Conservation (phyloP, 2,329 filamentous ascomycete genomes). For the Penicillium verrucosum region DNA sequence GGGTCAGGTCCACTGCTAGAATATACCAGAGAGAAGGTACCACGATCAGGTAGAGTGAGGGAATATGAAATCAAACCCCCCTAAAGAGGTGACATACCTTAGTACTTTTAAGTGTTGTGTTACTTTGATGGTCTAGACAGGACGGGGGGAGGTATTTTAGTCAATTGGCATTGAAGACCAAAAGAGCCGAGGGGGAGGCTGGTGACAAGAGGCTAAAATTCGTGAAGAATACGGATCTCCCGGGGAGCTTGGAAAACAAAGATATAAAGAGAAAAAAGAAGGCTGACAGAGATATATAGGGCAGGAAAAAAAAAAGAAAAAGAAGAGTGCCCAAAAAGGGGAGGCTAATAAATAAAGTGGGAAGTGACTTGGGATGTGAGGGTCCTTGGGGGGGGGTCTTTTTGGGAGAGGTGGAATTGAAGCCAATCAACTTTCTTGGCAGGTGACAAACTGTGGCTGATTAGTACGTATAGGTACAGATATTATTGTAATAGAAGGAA, state of each 20-base stretch:
- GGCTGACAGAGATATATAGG: not conserved
- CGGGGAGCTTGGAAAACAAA: not conserved
- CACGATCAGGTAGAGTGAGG: not conserved
- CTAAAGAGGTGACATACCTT: not conserved
- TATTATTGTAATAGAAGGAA: no score
- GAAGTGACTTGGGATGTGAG: not conserved
- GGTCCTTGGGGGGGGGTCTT: no score
- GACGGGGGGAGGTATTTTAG: not conserved
- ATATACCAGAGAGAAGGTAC: no score
- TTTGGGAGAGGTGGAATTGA: not conserved
- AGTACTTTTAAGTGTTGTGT: not conserved
- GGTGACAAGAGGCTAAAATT: not conserved
- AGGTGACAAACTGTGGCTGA: constrained; percentile 7
- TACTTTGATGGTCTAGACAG: not conserved
- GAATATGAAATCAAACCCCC: not conserved
- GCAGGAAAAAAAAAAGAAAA: not conserved
- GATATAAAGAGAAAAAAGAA: not conserved
- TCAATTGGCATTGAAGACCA: not conserved
- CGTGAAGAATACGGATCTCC: not conserved
- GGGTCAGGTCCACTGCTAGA: not conserved
- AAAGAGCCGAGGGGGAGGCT: not conserved
- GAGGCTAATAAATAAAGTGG: not conserved
- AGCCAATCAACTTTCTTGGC: not conserved
- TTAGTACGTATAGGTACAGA: not conserved
- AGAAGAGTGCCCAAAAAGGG: not conserved